Evolutionary conservation across 179 eudicot genomes (phyloP), one percentile per base, ranked within the genome.

Genomic region (Monotropa hypopitys): DNA sequence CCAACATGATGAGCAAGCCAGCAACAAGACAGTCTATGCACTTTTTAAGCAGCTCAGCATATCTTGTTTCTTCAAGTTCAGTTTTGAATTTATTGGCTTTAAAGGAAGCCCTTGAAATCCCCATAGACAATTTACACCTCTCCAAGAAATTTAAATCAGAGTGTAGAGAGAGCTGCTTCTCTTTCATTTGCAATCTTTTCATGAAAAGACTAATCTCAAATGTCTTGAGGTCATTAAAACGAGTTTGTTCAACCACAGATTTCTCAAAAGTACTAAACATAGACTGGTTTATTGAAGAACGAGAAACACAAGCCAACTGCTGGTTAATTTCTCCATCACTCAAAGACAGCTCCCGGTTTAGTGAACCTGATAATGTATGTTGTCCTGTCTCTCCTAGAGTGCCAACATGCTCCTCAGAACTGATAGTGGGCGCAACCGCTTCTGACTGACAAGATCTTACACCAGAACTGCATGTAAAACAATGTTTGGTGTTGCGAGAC

Each of bases 1-100:
- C 77, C 63, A 88, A 85, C 97, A 94, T 94, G 73, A 92, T 85
- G 46, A 94, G 59, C 83, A 94, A 78, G 65, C 91, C 96, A 79
- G 92, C 86, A 70, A 94, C 94, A 51, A 94, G 93, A 80, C 85
- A 88, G 80, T 94, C 98, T 50, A 89, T 84, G 81, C 94, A 92
- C 43, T 75, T 86, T 80, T 62, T 88, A 43, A 89, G 89, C 70
- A 94, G 89, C 83, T 89, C 96, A 56, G 88, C 88, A 51, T 86
- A 86, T 71, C 86, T 89, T 5, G 90, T 80, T 77, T 90, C 98
- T 81, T 89, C 90, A 67, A 90, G 49, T 82, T 94, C 84, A 76
- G 73, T 88, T 79, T 90, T 90, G 78, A 89, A 94, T 80, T 88
- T 92, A 77, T 90, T 91, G 15, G 88, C 84, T 85, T 87, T 90